A percentile compares a stretch with the other conserved stretches of the same genome.
These are phyloP conservation scores for Citrullus mucosospermus DNA, from an alignment of 306 rosid genomes.

Conservation along the genomic window DNA sequence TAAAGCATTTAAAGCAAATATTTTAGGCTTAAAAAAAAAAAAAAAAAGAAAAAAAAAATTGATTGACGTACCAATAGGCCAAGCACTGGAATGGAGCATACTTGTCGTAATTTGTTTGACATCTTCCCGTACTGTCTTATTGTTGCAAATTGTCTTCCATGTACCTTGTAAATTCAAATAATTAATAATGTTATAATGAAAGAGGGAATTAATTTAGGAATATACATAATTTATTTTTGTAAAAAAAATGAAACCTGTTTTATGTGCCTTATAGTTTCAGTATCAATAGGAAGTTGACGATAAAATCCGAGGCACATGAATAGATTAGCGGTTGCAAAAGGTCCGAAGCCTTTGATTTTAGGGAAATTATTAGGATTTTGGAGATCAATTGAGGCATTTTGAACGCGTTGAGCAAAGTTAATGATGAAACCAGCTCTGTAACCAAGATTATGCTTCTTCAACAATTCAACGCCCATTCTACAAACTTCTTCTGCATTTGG, in stretches of 20 bases:
- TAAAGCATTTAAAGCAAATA: background rate
- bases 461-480: background rate
- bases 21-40: too few species aligned
- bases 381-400: background rate
- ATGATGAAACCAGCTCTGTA: constrained; percentile 11
- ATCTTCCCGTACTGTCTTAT: background rate
- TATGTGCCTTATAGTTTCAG: constrained; percentile 22
- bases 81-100: constrained; percentile 26
- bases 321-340: constrained; percentile 10
- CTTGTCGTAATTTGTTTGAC: constrained; percentile 4
- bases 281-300: constrained; percentile 14
- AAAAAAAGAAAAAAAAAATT: too few species aligned
- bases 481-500: constrained; percentile 17
- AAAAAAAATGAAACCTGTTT: constrained; percentile 1
- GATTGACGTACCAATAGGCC: constrained; percentile 18
- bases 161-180: background rate
- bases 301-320: constrained; percentile 22
- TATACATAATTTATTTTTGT: too few species aligned
- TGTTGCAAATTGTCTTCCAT: constrained; percentile 7
- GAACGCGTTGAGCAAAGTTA: constrained; percentile 6
- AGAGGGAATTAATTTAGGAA: too few species aligned
- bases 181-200: too few species aligned
- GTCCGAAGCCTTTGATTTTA: constrained; percentile 20
- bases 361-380: background rate
- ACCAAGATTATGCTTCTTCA: constrained; percentile 1